Conservation (phyloP, 805 yeast species). For the Yamadazyma sp. region DNA sequence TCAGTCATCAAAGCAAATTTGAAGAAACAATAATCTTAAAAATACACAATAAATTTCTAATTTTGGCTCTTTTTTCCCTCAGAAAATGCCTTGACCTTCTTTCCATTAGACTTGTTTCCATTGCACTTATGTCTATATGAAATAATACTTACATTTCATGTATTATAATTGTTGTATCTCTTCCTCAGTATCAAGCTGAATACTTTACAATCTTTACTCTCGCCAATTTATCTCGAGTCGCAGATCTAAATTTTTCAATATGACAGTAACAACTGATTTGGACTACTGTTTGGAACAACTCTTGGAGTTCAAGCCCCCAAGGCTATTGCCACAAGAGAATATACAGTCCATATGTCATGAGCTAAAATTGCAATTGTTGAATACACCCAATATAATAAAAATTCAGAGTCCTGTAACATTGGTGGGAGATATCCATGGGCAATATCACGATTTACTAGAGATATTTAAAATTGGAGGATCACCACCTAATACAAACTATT, state of each 20-base stretch:
- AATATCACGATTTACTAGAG: slow-evolving; percentile 89
- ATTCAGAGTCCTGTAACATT: slow-evolving; percentile 85
- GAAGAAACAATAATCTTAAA: neutral
- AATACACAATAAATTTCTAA: too few species aligned
- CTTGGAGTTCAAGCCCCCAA: slow-evolving; percentile 40
- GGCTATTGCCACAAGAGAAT: slow-evolving; percentile 38
- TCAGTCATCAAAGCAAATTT: slow-evolving; percentile 37
- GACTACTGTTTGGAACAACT: slow-evolving; percentile 43
- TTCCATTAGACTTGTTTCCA: too few species aligned
- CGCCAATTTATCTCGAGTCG: too few species aligned
- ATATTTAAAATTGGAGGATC: slow-evolving; percentile 91
- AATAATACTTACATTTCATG: too few species aligned
- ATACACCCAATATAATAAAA: slow-evolving; percentile 84
- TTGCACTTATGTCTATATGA: too few species aligned
- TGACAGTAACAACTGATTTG: slow-evolving; percentile 22
- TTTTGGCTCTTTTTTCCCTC: too few species aligned
- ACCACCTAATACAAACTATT: slow-evolving; percentile 89
- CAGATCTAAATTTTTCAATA: too few species aligned
- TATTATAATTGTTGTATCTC: too few species aligned
- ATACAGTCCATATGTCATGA: slow-evolving; percentile 59
- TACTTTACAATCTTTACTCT: too few species aligned
- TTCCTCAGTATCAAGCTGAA: too few species aligned
- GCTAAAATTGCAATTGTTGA: slow-evolving; percentile 73
- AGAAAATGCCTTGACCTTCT: too few species aligned
- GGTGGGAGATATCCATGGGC: slow-evolving; percentile 98